Conservation (phyloP, 2,329 filamentous ascomycete species). For the Colletotrichum lentis region DNA sequence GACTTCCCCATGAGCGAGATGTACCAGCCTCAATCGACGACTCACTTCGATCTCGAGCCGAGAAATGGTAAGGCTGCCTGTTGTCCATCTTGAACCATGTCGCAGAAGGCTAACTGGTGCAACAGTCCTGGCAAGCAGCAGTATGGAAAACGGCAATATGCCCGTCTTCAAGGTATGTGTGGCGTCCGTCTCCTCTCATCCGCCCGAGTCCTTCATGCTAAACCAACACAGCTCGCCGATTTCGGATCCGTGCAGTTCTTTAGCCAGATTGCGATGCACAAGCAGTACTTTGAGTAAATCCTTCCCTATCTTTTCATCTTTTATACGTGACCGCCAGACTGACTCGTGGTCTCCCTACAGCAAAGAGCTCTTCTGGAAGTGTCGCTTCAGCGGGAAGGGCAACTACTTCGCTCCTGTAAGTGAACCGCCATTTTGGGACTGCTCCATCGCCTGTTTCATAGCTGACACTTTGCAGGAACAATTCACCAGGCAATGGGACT, state of each 20-base stretch:
- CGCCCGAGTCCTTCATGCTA: neutral
- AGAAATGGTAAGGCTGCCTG: constrained; percentile 42
- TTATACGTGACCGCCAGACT: neutral
- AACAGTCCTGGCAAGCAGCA: constrained; percentile 13
- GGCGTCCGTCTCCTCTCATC: neutral
- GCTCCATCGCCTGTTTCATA: no score
- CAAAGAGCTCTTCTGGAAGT: constrained; percentile 29
- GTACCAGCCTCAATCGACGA: constrained; percentile 29
- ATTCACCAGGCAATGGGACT: constrained; percentile 37
- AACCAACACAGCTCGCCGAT: constrained; percentile 27
- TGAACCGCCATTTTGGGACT: neutral
- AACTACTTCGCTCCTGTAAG: constrained; percentile 29
- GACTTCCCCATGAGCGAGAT: constrained; percentile 4
- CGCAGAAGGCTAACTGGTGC: neutral
- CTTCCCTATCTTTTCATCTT: neutral
- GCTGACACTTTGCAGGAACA: constrained; percentile 37
- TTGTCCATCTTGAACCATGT: no score
- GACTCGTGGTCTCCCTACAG: constrained; percentile 2
- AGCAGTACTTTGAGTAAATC: constrained; percentile 23
- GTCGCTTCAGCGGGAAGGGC: constrained; percentile 23
- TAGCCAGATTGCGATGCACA: neutral
- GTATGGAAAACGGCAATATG: neutral
- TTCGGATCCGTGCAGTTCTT: constrained; percentile 28
- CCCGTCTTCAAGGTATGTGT: constrained; percentile 34
- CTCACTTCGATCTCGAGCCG: constrained; percentile 40